Evolutionary conservation across 1,139 yeast species (phyloP).

Genomic region (Saccharomyces pastorianus): DNA sequence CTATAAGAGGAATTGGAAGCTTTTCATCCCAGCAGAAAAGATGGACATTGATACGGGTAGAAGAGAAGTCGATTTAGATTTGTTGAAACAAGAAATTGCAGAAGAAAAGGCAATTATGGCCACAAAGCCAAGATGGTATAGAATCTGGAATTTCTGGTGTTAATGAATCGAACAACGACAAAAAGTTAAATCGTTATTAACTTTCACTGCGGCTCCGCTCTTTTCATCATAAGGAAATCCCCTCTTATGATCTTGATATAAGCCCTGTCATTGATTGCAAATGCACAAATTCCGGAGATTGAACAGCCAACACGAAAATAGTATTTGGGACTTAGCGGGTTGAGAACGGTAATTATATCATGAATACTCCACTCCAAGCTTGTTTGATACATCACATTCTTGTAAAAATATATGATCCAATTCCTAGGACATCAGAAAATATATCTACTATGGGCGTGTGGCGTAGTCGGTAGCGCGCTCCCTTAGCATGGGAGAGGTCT

Average conservation of each 20-base stretch:
- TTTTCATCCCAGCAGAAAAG: conserved; percentile 43
- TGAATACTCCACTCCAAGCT: neutral
- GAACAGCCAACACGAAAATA: neutral
- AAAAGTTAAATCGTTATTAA: neutral
- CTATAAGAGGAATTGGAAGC: conserved; percentile 49
- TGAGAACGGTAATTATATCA: neutral
- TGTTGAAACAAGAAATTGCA: conserved; percentile 57
- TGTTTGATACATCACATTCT: neutral
- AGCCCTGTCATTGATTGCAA: neutral
- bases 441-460: conserved; percentile 54
- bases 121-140: conserved; percentile 46
- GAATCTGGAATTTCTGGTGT: conserved; percentile 55
- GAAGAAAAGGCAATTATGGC: conserved; percentile 54
- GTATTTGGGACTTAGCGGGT: neutral
- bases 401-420: too few relatives aligned
- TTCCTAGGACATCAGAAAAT: too few relatives aligned
- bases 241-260: neutral
- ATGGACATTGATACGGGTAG: conserved; percentile 70
- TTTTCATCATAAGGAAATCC: neutral
- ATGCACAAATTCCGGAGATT: neutral
- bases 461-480: conserved; percentile 92
- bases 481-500: conserved; percentile 87
- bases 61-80: conserved; percentile 59
- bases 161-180: conserved; percentile 9
- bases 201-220: neutral